Base-by-base conservation (phyloP, 2,329 filamentous ascomycete genomes). In the Colletotrichum abscissum region DNA sequence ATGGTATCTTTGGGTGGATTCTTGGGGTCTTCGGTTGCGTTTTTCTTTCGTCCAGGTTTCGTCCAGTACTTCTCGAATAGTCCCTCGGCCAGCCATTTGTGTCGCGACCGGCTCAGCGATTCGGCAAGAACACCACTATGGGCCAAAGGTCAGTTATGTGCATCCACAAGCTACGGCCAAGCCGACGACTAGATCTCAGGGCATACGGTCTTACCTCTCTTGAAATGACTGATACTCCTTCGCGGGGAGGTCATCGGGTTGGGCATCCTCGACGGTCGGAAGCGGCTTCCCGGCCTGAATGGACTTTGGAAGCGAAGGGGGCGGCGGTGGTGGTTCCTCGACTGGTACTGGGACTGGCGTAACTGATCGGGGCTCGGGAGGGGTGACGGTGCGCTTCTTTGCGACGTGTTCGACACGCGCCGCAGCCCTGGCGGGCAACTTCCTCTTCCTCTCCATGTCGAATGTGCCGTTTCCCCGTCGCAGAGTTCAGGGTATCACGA, bases 61-160 rank as follows among this genome's bases (percentile, higher is more conserved):
- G 91, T 89, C 93, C 93, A 95, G 81, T 93, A 95, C 78, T 91
- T 93, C 77, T 94, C 92, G 77, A 95, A 94, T 60, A 95, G 87
- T 35, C 92, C 92, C 76, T 93, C 91, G 78, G 86, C 88, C 28
- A 93, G 88, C 93, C 93, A 95, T 87, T 89, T 90, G 70, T 92
- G 87, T 72, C 93, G 91, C 78, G 94, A 97, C 78, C 93, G 89
- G 63, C 89, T 84, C 30, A 97, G 87, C 2, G 94, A 94, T 76
- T 95, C 92, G 77, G 89, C 87, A 71, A 96, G 86, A 24, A 96
- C 93, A 76, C 92, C 93, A 82, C 94, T 95, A 77, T 63, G 24
- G 24, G 35, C 24, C 24, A 26, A 70, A 14, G 16, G 62, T 76
- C 64, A 74, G 67, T 72, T 5, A 19, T n/a, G 42, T 22, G 19